phyloP scores from a whole-genome alignment of 2,329 filamentous ascomycete species.

The Cladosporium sp. region DNA sequence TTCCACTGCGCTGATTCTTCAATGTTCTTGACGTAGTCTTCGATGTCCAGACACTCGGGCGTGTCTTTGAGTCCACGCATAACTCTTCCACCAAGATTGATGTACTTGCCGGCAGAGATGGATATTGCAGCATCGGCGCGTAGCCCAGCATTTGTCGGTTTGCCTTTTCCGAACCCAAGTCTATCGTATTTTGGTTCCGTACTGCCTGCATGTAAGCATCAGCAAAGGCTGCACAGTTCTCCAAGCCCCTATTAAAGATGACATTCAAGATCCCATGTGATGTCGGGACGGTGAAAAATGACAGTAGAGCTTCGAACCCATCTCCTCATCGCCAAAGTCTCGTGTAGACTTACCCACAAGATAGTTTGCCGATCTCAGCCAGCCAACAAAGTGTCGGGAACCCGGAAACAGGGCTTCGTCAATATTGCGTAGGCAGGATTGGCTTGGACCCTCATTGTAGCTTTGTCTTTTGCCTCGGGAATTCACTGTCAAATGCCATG shows the following conservation, averaged over 20 bases:
- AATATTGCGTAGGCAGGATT: not conserved
- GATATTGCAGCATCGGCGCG: not conserved
- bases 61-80: not conserved
- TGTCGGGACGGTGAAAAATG: no score
- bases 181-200: not conserved
- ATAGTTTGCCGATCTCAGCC: not conserved
- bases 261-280: no score
- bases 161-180: not conserved
- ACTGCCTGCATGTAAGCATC: not conserved
- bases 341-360: conserved; percentile 1
- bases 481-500: not conserved
- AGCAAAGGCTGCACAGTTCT: no score
- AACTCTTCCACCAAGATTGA: not conserved
- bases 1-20: not conserved
- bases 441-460: not conserved
- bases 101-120: not conserved
- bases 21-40: not conserved
- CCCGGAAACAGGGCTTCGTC: not conserved
- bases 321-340: no score
- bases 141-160: not conserved
- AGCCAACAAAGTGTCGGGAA: not conserved
- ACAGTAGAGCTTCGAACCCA: no score
- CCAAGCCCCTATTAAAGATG: no score
- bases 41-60: not conserved
- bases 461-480: not conserved